phyloP scores from a whole-genome alignment of 331 rosid genomes.

The Malus hybrid region DNA sequence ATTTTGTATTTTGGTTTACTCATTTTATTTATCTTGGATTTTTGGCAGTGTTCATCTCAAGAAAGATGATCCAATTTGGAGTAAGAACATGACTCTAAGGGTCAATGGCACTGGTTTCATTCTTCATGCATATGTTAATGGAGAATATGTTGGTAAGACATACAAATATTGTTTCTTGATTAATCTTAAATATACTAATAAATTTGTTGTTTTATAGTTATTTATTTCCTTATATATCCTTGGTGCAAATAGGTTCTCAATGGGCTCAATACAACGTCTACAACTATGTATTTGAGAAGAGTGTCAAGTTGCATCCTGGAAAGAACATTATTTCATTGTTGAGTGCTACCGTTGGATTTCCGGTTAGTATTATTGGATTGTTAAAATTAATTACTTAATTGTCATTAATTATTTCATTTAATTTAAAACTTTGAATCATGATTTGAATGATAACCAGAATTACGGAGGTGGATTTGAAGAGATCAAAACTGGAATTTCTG shows the following conservation, averaged over 20 bases:
- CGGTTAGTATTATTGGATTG: background rate
- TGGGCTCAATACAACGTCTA: constrained; percentile 14
- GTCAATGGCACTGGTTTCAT: constrained; percentile 43
- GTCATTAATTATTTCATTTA: background rate
- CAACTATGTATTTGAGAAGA: constrained; percentile 12
- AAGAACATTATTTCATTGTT: constrained; percentile 22
- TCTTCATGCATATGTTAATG: constrained; percentile 44
- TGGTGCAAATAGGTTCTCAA: constrained; percentile 14
- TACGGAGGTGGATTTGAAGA: constrained; percentile 32
- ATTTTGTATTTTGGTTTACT: too few species aligned
- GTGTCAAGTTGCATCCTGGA: constrained; percentile 18
- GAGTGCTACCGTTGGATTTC: constrained; percentile 21
- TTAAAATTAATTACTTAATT: background rate
- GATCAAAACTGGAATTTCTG: constrained; percentile 29
- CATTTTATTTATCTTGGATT: background rate
- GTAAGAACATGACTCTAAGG: constrained; percentile 25
- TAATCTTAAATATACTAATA: background rate
- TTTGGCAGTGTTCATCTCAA: constrained; percentile 23
- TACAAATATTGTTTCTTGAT: background rate
- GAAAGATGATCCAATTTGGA: constrained; percentile 40
- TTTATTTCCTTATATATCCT: background rate
- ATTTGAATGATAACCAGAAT: constrained; percentile 16
- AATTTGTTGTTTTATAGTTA: background rate
- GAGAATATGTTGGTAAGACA: constrained; percentile 36
- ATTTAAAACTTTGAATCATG: background rate